A percentile compares a stretch with the other conserved stretches of the same genome.
Evolutionary conservation across 345 rosid genomes (phyloP).

Genomic region (Geranium rotundifolium): DNA sequence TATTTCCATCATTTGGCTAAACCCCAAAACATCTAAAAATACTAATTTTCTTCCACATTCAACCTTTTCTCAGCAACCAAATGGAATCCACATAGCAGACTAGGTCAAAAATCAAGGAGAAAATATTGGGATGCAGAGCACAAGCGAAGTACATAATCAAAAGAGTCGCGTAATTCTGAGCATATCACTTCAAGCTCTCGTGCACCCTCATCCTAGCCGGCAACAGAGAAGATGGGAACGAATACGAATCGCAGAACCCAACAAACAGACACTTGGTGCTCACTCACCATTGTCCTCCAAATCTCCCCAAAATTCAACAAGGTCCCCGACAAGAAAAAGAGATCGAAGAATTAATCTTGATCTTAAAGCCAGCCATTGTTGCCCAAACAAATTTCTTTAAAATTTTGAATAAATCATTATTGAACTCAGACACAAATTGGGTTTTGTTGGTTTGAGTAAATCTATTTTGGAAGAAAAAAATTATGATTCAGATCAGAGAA

Average conservation of each 20-base stretch:
- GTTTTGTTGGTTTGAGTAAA: no score
- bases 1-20: not conserved
- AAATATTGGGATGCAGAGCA: constrained; percentile 36
- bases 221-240: constrained; percentile 63
- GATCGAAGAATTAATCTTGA: no score
- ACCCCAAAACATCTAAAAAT: not conserved
- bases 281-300: no score
- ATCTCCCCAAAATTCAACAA: no score
- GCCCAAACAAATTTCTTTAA: no score
- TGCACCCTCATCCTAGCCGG: constrained; percentile 70
- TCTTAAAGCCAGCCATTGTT: no score
- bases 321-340: no score
- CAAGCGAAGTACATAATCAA: constrained; percentile 79
- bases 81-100: not conserved
- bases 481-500: no score
- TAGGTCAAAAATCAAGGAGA: not conserved
- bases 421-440: no score
- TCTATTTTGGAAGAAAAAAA: no score
- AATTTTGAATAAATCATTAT: no score
- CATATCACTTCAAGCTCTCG: constrained; percentile 86
- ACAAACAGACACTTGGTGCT: constrained; percentile 20
- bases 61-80: constrained; percentile 1
- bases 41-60: not conserved
- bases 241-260: constrained; percentile 54
- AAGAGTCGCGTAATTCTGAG: constrained; percentile 66